phyloP scores from a whole-genome alignment of 371 early-diverging fungal species.

The Mucor plumbeus region DNA sequence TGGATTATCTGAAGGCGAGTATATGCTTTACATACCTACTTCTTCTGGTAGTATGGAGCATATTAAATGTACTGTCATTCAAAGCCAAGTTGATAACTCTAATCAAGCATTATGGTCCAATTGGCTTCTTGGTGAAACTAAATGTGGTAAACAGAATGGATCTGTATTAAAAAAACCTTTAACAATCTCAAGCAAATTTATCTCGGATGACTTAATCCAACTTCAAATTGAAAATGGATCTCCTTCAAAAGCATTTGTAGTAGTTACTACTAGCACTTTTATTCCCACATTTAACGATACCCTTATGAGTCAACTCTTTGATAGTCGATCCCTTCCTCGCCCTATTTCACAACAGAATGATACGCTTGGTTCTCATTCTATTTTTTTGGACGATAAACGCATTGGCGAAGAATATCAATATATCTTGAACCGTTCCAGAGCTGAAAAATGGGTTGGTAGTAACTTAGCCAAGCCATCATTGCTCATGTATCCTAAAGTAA shows the following conservation, averaged over 20 bases:
- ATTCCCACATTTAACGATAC: slow-evolving; percentile 18
- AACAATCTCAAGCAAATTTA: slow-evolving; percentile 8
- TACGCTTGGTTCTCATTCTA: slow-evolving; percentile 9
- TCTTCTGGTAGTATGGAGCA: not conserved
- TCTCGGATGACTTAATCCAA: slow-evolving; percentile 18
- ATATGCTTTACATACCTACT: slow-evolving; percentile 22
- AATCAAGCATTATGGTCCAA: slow-evolving; percentile 19
- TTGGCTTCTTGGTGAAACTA: slow-evolving; percentile 23
- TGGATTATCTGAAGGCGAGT: slow-evolving; percentile 39
- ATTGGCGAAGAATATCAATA: slow-evolving; percentile 65
- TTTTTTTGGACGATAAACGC: slow-evolving; percentile 44
- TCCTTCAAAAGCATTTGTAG: slow-evolving; percentile 25
- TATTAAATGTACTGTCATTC: slow-evolving; percentile 15
- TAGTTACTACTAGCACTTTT: slow-evolving; percentile 39
- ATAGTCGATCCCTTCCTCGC: not conserved
- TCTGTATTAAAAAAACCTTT: slow-evolving; percentile 14
- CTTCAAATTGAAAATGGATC: slow-evolving; percentile 22
- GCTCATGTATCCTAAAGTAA: slow-evolving; percentile 56
- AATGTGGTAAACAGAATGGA: slow-evolving; percentile 13
- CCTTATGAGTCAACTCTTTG: not conserved
- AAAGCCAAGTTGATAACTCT: not conserved
- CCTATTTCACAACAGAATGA: not conserved
- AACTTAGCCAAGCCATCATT: slow-evolving; percentile 56
- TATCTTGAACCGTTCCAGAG: slow-evolving; percentile 53
- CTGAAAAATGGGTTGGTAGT: slow-evolving; percentile 59